Evolutionary conservation across 2,329 filamentous ascomycete genomes (phyloP), one percentile per base, ranked within the genome.

Genomic region (Peltaster fructicola): DNA sequence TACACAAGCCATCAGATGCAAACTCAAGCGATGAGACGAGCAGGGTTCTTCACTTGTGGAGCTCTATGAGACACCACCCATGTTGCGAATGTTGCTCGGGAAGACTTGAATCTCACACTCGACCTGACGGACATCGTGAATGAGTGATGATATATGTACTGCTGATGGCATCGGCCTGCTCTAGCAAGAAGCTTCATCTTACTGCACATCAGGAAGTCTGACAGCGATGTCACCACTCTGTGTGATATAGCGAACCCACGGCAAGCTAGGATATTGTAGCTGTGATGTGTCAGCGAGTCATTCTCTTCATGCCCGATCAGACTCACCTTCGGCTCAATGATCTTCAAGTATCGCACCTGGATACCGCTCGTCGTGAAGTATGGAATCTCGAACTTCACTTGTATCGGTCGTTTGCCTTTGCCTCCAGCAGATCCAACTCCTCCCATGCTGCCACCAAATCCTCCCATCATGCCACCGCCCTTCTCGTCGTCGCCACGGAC

Each of bases 361-460:
- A 98, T 98, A 36, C 88, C 88, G 56, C 79, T 90, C 3, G 90
- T 98, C n/a, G 88, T 98, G 51, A 98, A 98, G 57, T 98, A 98
- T n/a, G 88, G 88, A 47, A 98, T 98, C 61, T 98, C 88, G 51
- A 98, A 98, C 60, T 98, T 98, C 59, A 98, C 88, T 52, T 84
- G 85, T 45, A 98, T 98, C 1, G 88, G 88, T 40, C 88, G 63
- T 65, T 95, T 98, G 11, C 79, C 79, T 59, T 95, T 95, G 12
- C 79, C 78, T 57, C 92, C 92, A 30, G 71, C 73, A 11, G 54
- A 56, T n/a, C 67, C 72, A 14, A 88, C 69, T 36, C 85, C 85
- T 30, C 85, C 85, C 84, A 93, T 93, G 48, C 81, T 92, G 11
- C 85, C 85, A 34, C 85, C 85, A 44, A 93, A 93, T 1, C 85